Conservation (phyloP, 768 basidiomycete genomes). For the Suillus lakei region DNA sequence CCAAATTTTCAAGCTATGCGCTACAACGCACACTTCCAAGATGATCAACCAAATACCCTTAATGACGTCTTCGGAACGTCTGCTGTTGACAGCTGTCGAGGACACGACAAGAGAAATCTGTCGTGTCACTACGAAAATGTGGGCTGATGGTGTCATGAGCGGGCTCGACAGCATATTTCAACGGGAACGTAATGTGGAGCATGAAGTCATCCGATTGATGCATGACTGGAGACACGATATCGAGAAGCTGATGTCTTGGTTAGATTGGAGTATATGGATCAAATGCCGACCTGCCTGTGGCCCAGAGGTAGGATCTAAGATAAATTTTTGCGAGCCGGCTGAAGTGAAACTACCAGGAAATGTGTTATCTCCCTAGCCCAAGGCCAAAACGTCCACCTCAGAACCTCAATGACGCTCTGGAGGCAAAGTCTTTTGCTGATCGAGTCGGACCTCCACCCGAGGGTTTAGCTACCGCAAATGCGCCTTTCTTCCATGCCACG, state of each 20-base stretch:
- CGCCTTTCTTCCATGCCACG: no score
- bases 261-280: conserved; percentile 29
- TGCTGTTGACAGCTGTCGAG: conserved; percentile 16
- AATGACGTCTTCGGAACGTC: conserved; percentile 18
- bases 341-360: conserved; percentile 18
- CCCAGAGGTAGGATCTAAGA: conserved; percentile 11
- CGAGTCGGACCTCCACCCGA: neutral
- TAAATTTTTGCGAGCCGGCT: neutral
- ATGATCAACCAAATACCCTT: neutral
- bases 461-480: no score
- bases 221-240: conserved; percentile 16
- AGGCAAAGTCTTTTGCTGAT: neutral
- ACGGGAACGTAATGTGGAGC: neutral
- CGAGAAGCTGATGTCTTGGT: conserved; percentile 21
- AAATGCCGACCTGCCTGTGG: conserved; percentile 22
- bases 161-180: conserved; percentile 7
- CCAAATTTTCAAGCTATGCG: conserved; percentile 13
- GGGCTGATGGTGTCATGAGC: conserved; percentile 19
- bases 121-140: conserved; percentile 22
- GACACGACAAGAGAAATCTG: conserved; percentile 23
- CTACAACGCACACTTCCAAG: conserved; percentile 15
- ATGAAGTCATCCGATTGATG: conserved; percentile 6
- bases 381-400: neutral
- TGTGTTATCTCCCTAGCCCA: conserved; percentile 28
- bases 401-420: neutral